These are phyloP conservation scores for Naumovozyma baii DNA, from an alignment of 805 yeast genomes.

Conservation along the genomic window DNA sequence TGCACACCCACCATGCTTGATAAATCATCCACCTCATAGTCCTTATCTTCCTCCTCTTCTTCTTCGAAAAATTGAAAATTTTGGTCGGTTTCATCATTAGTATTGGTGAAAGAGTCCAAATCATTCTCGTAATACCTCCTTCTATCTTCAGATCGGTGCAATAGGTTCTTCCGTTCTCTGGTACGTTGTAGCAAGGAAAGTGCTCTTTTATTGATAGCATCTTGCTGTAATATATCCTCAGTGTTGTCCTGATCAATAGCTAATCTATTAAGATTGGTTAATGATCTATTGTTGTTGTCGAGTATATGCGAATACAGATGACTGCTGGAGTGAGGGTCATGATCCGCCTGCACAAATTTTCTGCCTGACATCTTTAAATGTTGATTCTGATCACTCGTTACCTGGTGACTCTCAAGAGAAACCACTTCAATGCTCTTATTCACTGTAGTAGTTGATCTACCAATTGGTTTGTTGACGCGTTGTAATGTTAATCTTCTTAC, in stretches of 20 bases:
- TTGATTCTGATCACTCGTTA: no score
- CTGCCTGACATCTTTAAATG: background rate
- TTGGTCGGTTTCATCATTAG: background rate
- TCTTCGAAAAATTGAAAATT: background rate
- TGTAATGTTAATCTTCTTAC: background rate
- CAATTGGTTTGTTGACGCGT: background rate
- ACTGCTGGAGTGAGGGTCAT: background rate
- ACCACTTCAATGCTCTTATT: no score
- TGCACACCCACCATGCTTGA: no score
- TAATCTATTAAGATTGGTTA: conserved; percentile 14
- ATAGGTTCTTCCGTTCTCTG: conserved; percentile 20
- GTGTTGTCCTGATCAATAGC: conserved; percentile 1
- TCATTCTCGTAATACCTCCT: conserved; percentile 5
- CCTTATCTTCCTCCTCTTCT: background rate
- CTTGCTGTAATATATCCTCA: conserved; percentile 8
- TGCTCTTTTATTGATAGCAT: conserved; percentile 26
- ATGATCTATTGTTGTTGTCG: conserved; percentile 5
- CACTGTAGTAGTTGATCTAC: no score
- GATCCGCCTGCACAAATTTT: background rate
- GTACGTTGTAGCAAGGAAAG: conserved; percentile 22
- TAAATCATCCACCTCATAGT: background rate
- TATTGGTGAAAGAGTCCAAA: conserved; percentile 3
- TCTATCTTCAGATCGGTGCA: conserved; percentile 10
- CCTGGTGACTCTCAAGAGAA: no score
- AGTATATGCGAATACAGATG: background rate